These are phyloP conservation scores for Wakefieldia striispora DNA, from an alignment of 768 basidiomycete genomes.

Conservation along the genomic window DNA sequence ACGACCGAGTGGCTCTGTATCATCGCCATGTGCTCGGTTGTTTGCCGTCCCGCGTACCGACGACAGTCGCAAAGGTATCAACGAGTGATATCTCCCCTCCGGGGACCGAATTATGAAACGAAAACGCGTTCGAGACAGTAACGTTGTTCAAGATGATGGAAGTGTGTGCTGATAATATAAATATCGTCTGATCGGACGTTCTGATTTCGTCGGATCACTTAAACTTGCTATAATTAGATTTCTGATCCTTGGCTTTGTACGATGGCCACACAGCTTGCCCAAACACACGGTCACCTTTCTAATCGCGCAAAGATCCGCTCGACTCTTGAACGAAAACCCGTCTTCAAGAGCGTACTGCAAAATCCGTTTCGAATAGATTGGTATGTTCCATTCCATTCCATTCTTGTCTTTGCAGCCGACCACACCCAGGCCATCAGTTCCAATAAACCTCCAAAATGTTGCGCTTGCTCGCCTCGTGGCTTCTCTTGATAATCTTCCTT, in stretches of 20 bases:
- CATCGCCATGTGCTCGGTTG: too few relatives aligned
- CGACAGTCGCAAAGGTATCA: too few relatives aligned
- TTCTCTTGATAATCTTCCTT: slow-evolving; percentile 48
- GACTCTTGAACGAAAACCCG: slow-evolving; percentile 51
- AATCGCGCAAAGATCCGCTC: slow-evolving; percentile 57
- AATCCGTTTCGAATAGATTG: slow-evolving; percentile 72
- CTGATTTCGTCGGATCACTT: not conserved
- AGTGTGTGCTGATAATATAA: too few relatives aligned
- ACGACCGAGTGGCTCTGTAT: too few relatives aligned
- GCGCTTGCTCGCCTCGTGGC: slow-evolving; percentile 51
- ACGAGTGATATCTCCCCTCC: too few relatives aligned
- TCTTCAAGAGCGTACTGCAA: slow-evolving; percentile 69
- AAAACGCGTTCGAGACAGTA: too few relatives aligned
- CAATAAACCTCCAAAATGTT: slow-evolving; percentile 60
- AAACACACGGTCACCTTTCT: slow-evolving; percentile 54
- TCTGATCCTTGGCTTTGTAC: too few relatives aligned
- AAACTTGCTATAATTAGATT: too few relatives aligned
- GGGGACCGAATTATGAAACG: too few relatives aligned
- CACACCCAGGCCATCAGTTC: slow-evolving; percentile 55
- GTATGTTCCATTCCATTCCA: slow-evolving; percentile 37
- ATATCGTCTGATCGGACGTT: not conserved
- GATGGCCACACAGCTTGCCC: slow-evolving; percentile 49
- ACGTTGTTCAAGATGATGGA: too few relatives aligned
- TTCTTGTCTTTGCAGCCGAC: not conserved
- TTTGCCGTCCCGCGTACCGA: too few relatives aligned